Conservation (phyloP, 257 asterid species). For the Forsythia viridissima region DNA sequence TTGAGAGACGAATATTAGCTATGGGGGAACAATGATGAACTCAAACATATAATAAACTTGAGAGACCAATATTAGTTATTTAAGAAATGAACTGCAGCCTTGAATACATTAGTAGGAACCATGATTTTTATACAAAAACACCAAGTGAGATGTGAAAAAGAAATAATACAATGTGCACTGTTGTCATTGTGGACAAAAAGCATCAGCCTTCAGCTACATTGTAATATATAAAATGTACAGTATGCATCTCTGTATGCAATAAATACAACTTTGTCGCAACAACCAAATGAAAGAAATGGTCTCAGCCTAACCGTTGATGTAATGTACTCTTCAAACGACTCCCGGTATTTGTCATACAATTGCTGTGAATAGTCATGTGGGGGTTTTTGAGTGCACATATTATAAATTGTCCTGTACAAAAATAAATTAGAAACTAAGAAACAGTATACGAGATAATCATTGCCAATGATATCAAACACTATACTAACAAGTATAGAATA, state of each 20-base stretch:
- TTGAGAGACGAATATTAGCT: background rate
- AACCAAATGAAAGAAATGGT: background rate
- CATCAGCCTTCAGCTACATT: background rate
- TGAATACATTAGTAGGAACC: background rate
- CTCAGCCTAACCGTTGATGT: slow-evolving; percentile 60
- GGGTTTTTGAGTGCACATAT: slow-evolving; percentile 98
- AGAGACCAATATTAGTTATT: background rate
- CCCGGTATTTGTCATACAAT: slow-evolving; percentile 83
- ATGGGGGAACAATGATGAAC: too few species aligned
- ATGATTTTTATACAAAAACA: background rate
- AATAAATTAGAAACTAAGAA: slow-evolving; percentile 29
- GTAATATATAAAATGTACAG: background rate
- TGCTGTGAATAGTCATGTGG: slow-evolving; percentile 98
- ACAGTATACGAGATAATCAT: slow-evolving; percentile 10
- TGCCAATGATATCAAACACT: slow-evolving; percentile 1
- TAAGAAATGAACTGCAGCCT: background rate
- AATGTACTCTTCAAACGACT: slow-evolving; percentile 82
- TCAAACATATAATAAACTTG: background rate
- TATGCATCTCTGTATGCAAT: background rate
- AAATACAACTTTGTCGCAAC: background rate
- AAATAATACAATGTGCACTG: background rate
- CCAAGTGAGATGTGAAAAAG: background rate
- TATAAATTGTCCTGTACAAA: slow-evolving; percentile 74
- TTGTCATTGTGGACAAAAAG: background rate
- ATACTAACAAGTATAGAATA: background rate